These are phyloP conservation scores for Drechslerella stenobrocha DNA, from an alignment of 2,329 filamentous ascomycete genomes.

Conservation along the genomic window DNA sequence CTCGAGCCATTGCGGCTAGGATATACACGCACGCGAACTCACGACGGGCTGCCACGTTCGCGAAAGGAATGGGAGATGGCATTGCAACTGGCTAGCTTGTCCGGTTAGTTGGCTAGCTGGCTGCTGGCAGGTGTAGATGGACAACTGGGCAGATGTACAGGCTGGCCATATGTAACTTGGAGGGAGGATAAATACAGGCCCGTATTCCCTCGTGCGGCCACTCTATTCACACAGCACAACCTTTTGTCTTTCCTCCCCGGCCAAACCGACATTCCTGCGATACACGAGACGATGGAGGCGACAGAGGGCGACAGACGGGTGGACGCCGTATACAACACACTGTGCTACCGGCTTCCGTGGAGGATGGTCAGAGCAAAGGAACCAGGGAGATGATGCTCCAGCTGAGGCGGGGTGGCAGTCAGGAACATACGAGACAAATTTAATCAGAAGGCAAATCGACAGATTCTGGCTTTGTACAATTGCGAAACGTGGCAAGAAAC, in stretches of 20 bases:
- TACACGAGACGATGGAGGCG: slow-evolving; percentile 14
- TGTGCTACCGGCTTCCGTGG: slow-evolving; percentile 13
- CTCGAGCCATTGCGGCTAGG: no score
- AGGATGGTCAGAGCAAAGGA: slow-evolving; percentile 1
- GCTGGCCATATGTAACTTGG: not conserved
- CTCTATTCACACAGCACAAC: not conserved
- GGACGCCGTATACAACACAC: slow-evolving; percentile 23
- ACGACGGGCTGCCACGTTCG: no score
- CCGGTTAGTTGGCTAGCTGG: no score
- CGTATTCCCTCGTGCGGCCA: slow-evolving; percentile 21
- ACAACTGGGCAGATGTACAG: not conserved
- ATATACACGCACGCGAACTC: no score
- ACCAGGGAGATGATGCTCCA: not conserved
- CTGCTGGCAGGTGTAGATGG: no score
- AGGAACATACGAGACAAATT: slow-evolving; percentile 9
- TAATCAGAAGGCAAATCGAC: no score
- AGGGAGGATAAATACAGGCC: slow-evolving; percentile 48
- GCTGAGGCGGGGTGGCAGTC: not conserved
- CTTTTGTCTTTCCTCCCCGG: not conserved
- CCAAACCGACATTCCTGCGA: not conserved
- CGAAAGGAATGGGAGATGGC: not conserved
- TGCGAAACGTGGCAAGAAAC: no score
- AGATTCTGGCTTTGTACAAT: no score
- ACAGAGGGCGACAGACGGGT: slow-evolving; percentile 15
- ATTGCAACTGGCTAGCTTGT: slow-evolving; percentile 1